A percentile compares a stretch with the other conserved stretches of the same genome.
These are phyloP conservation scores for Hypoxylon sp. DNA, from an alignment of 2,329 filamentous ascomycete genomes.

Conservation along the genomic window DNA sequence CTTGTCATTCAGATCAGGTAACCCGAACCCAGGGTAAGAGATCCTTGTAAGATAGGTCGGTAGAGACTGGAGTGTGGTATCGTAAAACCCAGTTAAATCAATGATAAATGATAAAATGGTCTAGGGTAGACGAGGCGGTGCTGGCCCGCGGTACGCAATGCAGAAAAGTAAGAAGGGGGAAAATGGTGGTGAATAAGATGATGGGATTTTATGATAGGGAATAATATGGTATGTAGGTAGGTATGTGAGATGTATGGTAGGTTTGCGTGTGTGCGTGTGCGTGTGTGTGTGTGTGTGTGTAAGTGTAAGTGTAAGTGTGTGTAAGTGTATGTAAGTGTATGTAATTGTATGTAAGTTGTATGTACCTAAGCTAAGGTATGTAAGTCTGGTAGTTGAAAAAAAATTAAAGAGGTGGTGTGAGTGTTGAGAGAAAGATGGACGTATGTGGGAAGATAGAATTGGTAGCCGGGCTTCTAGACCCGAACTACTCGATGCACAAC, in stretches of 20 bases:
- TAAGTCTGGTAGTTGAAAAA: slow-evolving; percentile 7
- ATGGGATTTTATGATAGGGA: too few species aligned
- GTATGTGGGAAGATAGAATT: slow-evolving; percentile 25
- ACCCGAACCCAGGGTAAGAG: slow-evolving; percentile 36
- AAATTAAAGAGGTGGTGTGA: slow-evolving; percentile 28
- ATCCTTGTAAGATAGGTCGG: slow-evolving; percentile 32
- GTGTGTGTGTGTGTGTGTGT: neutral
- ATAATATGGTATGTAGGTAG: too few species aligned
- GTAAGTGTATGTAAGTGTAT: slow-evolving; percentile 5
- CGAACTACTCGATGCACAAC: slow-evolving; percentile 26
- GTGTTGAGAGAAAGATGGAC: slow-evolving; percentile 15
- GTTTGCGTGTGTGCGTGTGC: too few species aligned
- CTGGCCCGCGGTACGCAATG: slow-evolving; percentile 9
- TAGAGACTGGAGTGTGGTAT: slow-evolving; percentile 29
- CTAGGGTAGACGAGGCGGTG: slow-evolving; percentile 7
- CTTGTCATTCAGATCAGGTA: slow-evolving; percentile 36
- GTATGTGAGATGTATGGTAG: too few species aligned
- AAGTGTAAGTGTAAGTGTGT: neutral
- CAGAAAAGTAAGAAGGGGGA: slow-evolving; percentile 1
- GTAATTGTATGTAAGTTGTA: neutral
- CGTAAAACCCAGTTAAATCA: slow-evolving; percentile 16
- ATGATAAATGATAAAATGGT: too few species aligned
- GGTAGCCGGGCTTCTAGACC: slow-evolving; percentile 34
- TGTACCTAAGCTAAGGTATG: neutral
- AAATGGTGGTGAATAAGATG: neutral